Evolutionary conservation across 2,329 filamentous ascomycete genomes (phyloP), one percentile per base, ranked within the genome.

Genomic region (Ophiostoma tasmaniense): DNA sequence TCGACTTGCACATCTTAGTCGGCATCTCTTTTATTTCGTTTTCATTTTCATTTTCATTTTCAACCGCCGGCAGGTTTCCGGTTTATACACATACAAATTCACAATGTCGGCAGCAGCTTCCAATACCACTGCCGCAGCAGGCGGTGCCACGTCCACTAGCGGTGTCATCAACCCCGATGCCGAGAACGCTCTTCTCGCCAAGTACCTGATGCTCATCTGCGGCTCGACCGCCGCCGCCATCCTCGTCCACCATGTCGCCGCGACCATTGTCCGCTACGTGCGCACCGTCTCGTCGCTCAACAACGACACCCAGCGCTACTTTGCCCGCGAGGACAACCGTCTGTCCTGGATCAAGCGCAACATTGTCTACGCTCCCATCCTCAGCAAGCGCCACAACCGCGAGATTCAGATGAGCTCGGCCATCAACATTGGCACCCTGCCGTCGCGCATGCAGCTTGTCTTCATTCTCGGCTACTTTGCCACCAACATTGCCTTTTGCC

Each of bases 231-330:
- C 89, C 14, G 83, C 78, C 45, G 82, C 84, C 66, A 82, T 93
- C 74, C 82, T 91, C 72, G 73, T 88, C 72, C 94, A 91, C 85
- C 87, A 89, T 71, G 77, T 89, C 72, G 78, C 81, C 68, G 83
- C 87, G 66, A 82, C 85, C 68, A 79, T 90, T 69, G 81, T 86
- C 70, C 86, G 84, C 73, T 89, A 95, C 75, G 81, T 93, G 50
- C 87, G 93, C 72, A 89, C 86, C 33, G 82, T 96, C 62, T 84
- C 90, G 59, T 92, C 89, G 75, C 84, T 97, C 73, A 89, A 86
- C 80, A 92, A 92, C 79, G 89, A 91, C 72, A 89, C 84, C 1
- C 93, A 97, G 77, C 83, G 85, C 71, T 97, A 92, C 80, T 97
- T 93, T 76, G 84, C 88, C 64, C 80, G 81, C 30, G 84, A 90